Conservation (phyloP, 129 eudicot species). For the Rutidosis leptorrhynchoides region DNA sequence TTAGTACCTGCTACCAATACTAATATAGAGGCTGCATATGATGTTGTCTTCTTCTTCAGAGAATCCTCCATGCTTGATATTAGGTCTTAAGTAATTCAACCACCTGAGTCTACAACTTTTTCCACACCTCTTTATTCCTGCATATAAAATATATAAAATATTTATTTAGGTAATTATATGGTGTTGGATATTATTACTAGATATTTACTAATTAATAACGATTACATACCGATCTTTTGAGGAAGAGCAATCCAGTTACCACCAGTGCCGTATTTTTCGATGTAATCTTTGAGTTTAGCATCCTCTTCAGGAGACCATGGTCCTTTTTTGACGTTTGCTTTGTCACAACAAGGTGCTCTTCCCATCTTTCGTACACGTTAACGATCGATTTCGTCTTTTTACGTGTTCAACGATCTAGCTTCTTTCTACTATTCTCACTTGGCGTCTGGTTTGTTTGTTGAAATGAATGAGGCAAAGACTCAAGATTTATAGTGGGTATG, state of each 20-base stretch:
- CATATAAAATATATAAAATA: neutral
- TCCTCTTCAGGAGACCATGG: conserved; percentile 92
- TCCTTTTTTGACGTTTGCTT: conserved; percentile 71
- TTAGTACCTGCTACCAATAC: conserved; percentile 77
- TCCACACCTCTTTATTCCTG: conserved; percentile 89
- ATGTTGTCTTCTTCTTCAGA: conserved; percentile 92
- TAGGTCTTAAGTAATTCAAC: conserved; percentile 81
- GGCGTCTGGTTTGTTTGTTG: conserved; percentile 26
- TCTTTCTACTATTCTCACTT: conserved; percentile 14
- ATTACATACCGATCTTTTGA: conserved; percentile 50
- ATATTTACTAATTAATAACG: neutral
- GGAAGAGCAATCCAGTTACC: conserved; percentile 79
- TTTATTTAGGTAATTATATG: neutral
- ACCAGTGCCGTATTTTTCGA: conserved; percentile 58
- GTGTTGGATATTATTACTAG: neutral
- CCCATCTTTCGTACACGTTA: conserved; percentile 42
- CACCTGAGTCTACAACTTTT: conserved; percentile 88
- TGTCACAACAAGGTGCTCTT: conserved; percentile 90
- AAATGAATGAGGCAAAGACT: conserved; percentile 20
- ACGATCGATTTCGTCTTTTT: conserved; percentile 1
- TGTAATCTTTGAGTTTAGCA: conserved; percentile 52
- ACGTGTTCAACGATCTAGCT: conserved; percentile 8
- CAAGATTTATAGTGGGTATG: conserved; percentile 32
- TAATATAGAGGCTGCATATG: conserved; percentile 88
- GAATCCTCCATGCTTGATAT: conserved; percentile 86